Percentiles rank a stretch among this genome's conserved stretches.
phyloP scores from a whole-genome alignment of 441 rosid genomes.

The Rhodomyrtus psidioides region DNA sequence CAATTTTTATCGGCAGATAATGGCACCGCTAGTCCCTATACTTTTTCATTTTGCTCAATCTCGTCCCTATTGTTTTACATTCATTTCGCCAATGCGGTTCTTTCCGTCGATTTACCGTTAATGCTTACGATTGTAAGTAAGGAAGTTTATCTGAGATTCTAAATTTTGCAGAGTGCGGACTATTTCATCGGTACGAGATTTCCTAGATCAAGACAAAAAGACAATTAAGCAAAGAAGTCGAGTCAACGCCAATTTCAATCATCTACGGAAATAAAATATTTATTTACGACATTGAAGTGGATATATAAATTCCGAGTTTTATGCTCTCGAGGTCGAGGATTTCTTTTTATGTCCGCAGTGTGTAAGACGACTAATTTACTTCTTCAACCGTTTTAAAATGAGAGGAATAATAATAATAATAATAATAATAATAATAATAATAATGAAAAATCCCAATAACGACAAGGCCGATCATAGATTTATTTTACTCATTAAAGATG shows the following conservation, averaged over 20 bases:
- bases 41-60: not conserved
- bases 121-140: not conserved
- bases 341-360: no score
- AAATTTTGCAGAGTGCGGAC: not conserved
- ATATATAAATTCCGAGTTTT: no score
- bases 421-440: no score
- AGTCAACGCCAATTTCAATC: not conserved
- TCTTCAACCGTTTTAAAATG: no score
- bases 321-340: no score
- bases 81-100: not conserved
- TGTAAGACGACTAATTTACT: no score
- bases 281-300: not conserved
- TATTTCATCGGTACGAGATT: not conserved
- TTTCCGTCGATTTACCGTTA: not conserved
- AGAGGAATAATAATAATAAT: no score
- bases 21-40: not conserved
- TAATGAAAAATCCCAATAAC: not conserved
- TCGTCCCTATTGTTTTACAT: not conserved
- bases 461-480: not conserved
- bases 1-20: not conserved
- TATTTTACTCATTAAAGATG: not conserved
- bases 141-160: not conserved
- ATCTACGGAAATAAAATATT: not conserved
- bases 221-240: not conserved
- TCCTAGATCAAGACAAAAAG: not conserved